phyloP scores from a whole-genome alignment of 2,329 filamentous ascomycete genomes.

The Albophoma yamanashiensis region DNA sequence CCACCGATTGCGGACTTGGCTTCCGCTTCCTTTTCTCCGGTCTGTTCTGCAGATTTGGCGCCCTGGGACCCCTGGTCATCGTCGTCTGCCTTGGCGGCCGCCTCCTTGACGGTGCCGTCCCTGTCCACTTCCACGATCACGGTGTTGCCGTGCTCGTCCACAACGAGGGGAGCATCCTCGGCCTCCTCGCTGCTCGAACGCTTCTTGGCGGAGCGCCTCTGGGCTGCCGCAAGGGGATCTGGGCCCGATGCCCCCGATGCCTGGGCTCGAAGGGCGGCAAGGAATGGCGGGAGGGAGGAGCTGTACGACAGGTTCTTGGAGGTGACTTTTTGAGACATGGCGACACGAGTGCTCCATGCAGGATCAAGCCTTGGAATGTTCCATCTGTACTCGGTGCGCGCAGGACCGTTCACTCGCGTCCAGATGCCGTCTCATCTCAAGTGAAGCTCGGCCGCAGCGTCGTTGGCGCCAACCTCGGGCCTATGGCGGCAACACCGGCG shows the following conservation, averaged over 20 bases:
- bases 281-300: slow-evolving; percentile 47
- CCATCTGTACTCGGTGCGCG: neutral
- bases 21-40: slow-evolving; percentile 11
- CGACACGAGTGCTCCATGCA: neutral
- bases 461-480: neutral
- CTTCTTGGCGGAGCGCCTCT: slow-evolving; percentile 39
- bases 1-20: slow-evolving; percentile 20
- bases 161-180: slow-evolving; percentile 65
- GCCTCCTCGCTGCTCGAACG: slow-evolving; percentile 57
- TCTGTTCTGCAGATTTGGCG: slow-evolving; percentile 21
- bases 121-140: slow-evolving; percentile 36
- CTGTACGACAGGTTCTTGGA: slow-evolving; percentile 61
- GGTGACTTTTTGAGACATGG: slow-evolving; percentile 51
- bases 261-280: slow-evolving; percentile 44
- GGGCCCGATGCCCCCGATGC: slow-evolving; percentile 36
- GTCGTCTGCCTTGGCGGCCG: slow-evolving; percentile 12
- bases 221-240: slow-evolving; percentile 39
- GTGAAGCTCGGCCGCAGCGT: neutral
- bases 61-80: slow-evolving; percentile 8
- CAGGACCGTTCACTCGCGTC: neutral
- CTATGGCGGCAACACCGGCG: neutral
- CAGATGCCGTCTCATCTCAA: neutral
- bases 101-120: slow-evolving; percentile 27
- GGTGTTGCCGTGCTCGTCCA: slow-evolving; percentile 62
- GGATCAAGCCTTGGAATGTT: neutral